Conservation (phyloP, 2,329 filamentous ascomycete species). For the Hirsutella minnesotensis region DNA sequence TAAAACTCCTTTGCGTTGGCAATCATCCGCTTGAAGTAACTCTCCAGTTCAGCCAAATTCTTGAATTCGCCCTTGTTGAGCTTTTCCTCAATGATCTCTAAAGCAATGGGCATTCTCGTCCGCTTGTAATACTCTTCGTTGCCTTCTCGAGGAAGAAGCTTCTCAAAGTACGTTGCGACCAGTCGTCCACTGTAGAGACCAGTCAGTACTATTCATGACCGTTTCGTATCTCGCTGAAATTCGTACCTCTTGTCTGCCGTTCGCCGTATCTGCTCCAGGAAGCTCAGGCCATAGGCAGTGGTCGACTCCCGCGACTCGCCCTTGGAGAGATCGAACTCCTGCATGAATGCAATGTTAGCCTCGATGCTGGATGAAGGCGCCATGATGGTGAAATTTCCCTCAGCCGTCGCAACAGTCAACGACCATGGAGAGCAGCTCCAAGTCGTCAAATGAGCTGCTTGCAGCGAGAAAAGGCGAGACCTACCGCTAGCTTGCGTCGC, state of each 20-base stretch:
- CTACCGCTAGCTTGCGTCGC: constrained; percentile 39
- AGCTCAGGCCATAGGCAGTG: constrained; percentile 57
- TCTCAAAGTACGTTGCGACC: constrained; percentile 65
- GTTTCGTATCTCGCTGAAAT: neutral
- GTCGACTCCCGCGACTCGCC: constrained; percentile 58
- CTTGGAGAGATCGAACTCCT: constrained; percentile 35
- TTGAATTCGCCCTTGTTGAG: constrained; percentile 57
- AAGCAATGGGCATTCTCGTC: constrained; percentile 66
- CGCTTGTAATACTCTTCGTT: constrained; percentile 68
- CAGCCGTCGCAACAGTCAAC: neutral
- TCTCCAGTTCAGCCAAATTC: constrained; percentile 63
- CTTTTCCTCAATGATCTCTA: constrained; percentile 66
- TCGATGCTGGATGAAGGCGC: no score
- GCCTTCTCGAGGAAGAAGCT: constrained; percentile 50
- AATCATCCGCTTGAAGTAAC: constrained; percentile 80
- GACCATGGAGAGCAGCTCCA: neutral
- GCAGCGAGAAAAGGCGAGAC: constrained; percentile 10
- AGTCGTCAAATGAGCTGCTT: neutral
- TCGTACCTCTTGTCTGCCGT: constrained; percentile 73
- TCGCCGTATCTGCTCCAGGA: constrained; percentile 62
- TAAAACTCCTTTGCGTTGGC: constrained; percentile 81
- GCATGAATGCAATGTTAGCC: neutral
- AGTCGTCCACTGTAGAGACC: constrained; percentile 48
- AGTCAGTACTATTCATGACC: neutral
- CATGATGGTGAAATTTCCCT: neutral